A percentile compares a stretch with the other conserved stretches of the same genome.
Evolutionary conservation across 2,329 filamentous ascomycete genomes (phyloP).

Genomic region (Fusarium keratoplasticum): DNA sequence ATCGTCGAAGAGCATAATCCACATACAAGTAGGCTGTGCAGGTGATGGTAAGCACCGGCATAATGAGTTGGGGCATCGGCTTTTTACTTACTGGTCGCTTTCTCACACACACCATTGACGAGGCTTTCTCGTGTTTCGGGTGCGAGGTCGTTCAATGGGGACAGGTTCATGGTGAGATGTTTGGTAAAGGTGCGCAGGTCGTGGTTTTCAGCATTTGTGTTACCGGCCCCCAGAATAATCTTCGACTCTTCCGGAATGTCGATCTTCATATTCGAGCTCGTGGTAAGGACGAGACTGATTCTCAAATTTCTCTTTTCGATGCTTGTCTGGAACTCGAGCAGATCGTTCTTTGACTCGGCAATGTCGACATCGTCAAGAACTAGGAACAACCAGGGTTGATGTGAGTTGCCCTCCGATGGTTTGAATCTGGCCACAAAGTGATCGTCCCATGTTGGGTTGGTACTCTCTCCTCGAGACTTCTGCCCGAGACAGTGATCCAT

Average conservation of each 20-base stretch:
- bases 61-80: background rate
- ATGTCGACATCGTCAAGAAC: background rate
- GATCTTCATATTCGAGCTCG: background rate
- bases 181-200: background rate
- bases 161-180: background rate
- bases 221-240: background rate
- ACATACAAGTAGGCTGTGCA: background rate
- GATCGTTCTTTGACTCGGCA: background rate
- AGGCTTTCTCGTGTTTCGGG: background rate
- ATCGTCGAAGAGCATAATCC: background rate
- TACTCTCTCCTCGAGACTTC: background rate
- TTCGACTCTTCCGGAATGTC: background rate
- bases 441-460: background rate
- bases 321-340: background rate
- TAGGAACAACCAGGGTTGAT: background rate
- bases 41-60: background rate
- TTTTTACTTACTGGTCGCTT: background rate
- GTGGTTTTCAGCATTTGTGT: background rate
- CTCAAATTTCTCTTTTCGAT: background rate
- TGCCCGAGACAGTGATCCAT: background rate
- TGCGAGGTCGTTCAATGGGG: background rate
- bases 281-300: background rate
- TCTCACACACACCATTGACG: background rate
- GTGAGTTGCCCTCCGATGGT: background rate
- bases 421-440: background rate